Evolutionary conservation across 1,284 basidiomycete species (phyloP).

Genomic region (Peniophora sp.): DNA sequence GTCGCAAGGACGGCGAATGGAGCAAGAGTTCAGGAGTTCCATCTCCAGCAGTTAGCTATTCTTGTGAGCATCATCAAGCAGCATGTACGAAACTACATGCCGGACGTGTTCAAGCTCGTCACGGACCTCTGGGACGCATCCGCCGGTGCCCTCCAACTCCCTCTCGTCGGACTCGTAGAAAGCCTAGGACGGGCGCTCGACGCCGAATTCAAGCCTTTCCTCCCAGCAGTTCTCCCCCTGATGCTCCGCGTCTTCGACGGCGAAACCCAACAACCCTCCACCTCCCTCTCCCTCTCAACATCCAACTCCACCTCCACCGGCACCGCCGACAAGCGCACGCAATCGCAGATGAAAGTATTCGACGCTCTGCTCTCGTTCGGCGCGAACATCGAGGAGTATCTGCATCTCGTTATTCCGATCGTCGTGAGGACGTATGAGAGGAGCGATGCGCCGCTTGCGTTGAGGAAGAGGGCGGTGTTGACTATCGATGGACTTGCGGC

Average conservation of each 20-base stretch:
- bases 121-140: slow-evolving; percentile 87
- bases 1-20: slow-evolving; percentile 76
- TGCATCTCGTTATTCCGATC: slow-evolving; percentile 94
- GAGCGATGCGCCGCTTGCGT: slow-evolving; percentile 61
- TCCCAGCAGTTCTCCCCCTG: slow-evolving; percentile 88
- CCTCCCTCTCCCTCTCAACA: too few species aligned
- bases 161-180: slow-evolving; percentile 91
- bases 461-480: slow-evolving; percentile 86
- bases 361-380: slow-evolving; percentile 95
- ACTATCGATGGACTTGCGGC: slow-evolving; percentile 89
- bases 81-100: slow-evolving; percentile 90
- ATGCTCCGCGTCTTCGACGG: slow-evolving; percentile 90
- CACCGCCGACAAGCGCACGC: slow-evolving; percentile 62
- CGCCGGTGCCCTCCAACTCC: slow-evolving; percentile 68
- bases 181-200: slow-evolving; percentile 93
- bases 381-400: slow-evolving; percentile 94
- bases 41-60: slow-evolving; percentile 94
- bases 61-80: slow-evolving; percentile 97
- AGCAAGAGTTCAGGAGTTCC: slow-evolving; percentile 85
- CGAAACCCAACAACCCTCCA: slow-evolving; percentile 35
- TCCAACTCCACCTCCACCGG: too few species aligned
- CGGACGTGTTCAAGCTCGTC: slow-evolving; percentile 76
- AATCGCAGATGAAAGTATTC: slow-evolving; percentile 85
- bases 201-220: slow-evolving; percentile 96
- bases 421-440: slow-evolving; percentile 92